phyloP scores from a whole-genome alignment of 1,284 basidiomycete species.

The Mycosarcoma maydis region DNA sequence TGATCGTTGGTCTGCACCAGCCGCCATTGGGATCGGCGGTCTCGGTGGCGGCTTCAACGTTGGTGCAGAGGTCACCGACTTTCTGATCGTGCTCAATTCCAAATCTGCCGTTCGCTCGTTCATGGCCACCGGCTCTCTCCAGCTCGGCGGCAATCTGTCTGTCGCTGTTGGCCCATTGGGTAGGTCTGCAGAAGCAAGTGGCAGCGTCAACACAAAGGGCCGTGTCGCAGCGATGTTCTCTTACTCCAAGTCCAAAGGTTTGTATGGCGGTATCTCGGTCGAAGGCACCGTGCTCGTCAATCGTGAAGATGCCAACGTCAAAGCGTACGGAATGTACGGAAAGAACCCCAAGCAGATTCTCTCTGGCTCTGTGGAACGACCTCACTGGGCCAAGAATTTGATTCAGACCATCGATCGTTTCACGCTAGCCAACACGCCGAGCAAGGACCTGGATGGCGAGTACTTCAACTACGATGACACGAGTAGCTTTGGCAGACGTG shows the following conservation, averaged over 20 bases:
- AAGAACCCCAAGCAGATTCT: constrained; percentile 61
- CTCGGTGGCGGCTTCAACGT: constrained; percentile 81
- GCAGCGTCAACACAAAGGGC: constrained; percentile 84
- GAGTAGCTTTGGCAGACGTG: constrained; percentile 32
- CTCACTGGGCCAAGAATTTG: constrained; percentile 42
- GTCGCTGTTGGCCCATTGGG: constrained; percentile 92
- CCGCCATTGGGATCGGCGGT: constrained; percentile 88
- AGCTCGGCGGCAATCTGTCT: constrained; percentile 73
- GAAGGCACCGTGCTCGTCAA: constrained; percentile 96
- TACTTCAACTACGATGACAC: constrained; percentile 43
- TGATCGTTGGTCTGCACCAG: constrained; percentile 92
- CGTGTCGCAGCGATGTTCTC: constrained; percentile 88
- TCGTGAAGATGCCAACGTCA: constrained; percentile 78
- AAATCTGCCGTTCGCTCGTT: constrained; percentile 79
- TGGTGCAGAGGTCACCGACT: constrained; percentile 91
- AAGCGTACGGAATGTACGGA: constrained; percentile 61
- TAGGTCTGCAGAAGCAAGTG: constrained; percentile 90
- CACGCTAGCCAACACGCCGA: constrained; percentile 42
- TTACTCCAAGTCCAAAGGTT: constrained; percentile 91
- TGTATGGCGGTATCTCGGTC: constrained; percentile 84
- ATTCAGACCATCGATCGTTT: constrained; percentile 54
- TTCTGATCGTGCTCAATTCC: constrained; percentile 89
- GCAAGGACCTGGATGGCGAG: constrained; percentile 50
- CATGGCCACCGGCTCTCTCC: constrained; percentile 92
- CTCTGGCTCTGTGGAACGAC: constrained; percentile 51